Evolutionary conservation across 768 basidiomycete species (phyloP).

Genomic region (Kwoniella botswanensis): DNA sequence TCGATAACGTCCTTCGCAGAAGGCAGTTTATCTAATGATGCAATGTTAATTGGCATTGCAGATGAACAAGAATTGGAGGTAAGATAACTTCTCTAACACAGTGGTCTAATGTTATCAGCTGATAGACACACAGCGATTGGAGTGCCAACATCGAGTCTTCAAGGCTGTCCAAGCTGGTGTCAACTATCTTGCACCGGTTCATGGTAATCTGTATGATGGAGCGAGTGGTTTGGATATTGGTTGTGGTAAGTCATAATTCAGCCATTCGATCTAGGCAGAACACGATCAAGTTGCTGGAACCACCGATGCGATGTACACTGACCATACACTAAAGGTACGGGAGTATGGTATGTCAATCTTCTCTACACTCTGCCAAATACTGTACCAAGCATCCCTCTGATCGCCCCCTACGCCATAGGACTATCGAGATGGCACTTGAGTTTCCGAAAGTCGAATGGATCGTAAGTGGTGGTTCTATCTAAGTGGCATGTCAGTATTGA

Average conservation of each 20-base stretch:
- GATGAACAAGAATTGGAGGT: slow-evolving; percentile 28
- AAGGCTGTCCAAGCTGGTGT: slow-evolving; percentile 23
- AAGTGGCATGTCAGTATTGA: too few relatives aligned
- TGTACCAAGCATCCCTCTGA: not conserved
- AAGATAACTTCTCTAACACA: not conserved
- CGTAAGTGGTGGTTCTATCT: slow-evolving; percentile 2
- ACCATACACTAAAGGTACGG: slow-evolving; percentile 13
- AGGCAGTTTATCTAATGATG: not conserved
- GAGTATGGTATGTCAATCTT: slow-evolving; percentile 26
- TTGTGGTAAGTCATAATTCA: slow-evolving; percentile 17
- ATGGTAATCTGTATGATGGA: slow-evolving; percentile 12
- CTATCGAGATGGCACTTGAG: slow-evolving; percentile 35
- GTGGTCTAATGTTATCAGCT: not conserved
- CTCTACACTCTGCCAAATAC: not conserved
- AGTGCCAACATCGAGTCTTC: slow-evolving; percentile 30
- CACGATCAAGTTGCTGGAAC: too few relatives aligned
- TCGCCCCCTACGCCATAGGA: slow-evolving; percentile 3
- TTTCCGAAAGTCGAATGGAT: slow-evolving; percentile 27
- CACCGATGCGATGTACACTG: too few relatives aligned
- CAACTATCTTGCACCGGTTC: slow-evolving; percentile 32
- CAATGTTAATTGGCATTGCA: not conserved
- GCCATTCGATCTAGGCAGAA: too few relatives aligned
- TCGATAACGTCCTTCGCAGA: too few relatives aligned
- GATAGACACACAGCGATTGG: slow-evolving; percentile 10
- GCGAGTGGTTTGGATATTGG: slow-evolving; percentile 29